Conservation (phyloP, 495 filamentous ascomycete species). For the Haplographium delicatum region DNA sequence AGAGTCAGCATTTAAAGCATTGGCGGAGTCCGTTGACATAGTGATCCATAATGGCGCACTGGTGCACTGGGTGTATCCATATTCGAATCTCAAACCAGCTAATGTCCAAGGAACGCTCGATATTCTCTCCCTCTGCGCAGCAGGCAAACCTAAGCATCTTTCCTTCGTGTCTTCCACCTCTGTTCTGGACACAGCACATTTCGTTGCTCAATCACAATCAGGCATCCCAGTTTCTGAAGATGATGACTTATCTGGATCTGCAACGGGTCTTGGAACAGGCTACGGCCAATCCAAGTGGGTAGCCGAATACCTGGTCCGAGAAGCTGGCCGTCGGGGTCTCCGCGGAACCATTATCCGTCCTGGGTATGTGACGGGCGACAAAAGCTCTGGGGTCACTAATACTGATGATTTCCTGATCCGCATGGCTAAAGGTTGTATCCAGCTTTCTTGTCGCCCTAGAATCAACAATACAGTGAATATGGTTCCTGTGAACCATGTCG, state of each 20-base stretch:
- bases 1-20: constrained; percentile 52
- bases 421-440: constrained; percentile 83
- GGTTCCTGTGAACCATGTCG: constrained; percentile 84
- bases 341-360: constrained; percentile 72
- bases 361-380: constrained; percentile 81
- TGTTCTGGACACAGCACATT: constrained; percentile 76
- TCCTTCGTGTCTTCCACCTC: constrained; percentile 84
- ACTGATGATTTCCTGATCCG: constrained; percentile 93
- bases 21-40: constrained; percentile 64
- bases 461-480: constrained; percentile 88
- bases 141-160: constrained; percentile 73
- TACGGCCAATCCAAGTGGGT: constrained; percentile 93
- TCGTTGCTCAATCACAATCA: constrained; percentile 55
- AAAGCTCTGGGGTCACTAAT: constrained; percentile 64
- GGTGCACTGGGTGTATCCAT: constrained; percentile 84
- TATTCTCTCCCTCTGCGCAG: constrained; percentile 66
- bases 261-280: constrained; percentile 66
- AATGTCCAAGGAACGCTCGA: constrained; percentile 84
- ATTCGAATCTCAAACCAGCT: constrained; percentile 65
- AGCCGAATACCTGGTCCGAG: constrained; percentile 72
- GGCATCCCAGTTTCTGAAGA: constrained; percentile 53
- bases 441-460: constrained; percentile 63
- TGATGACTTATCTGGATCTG: constrained; percentile 61
- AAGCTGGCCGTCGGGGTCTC: constrained; percentile 74
- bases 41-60: constrained; percentile 88